These are phyloP conservation scores for Colletotrichum higginsianum DNA, from an alignment of 2,329 filamentous ascomycete species.

Conservation along the genomic window DNA sequence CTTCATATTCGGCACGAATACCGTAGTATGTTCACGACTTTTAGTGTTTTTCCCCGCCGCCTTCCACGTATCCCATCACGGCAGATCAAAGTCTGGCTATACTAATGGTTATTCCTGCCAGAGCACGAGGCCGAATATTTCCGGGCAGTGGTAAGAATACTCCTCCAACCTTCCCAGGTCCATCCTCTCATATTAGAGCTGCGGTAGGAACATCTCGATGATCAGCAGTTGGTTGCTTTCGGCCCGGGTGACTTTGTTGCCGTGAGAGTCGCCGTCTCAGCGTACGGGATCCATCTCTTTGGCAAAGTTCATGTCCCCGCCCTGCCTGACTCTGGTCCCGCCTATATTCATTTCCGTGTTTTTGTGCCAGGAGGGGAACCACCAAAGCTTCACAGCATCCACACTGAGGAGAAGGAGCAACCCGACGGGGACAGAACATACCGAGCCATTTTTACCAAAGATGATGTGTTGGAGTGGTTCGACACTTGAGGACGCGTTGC, in stretches of 20 bases:
- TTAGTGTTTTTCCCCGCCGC: neutral
- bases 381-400: slow-evolving; percentile 62
- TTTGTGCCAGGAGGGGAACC: slow-evolving; percentile 55
- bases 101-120: slow-evolving; percentile 42
- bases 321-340: slow-evolving; percentile 53
- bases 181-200: slow-evolving; percentile 20
- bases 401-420: slow-evolving; percentile 62
- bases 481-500: slow-evolving; percentile 55
- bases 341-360: slow-evolving; percentile 64
- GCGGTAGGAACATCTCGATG: slow-evolving; percentile 51
- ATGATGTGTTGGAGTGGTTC: slow-evolving; percentile 68
- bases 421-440: slow-evolving; percentile 60
- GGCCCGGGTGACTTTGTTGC: slow-evolving; percentile 56
- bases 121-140: slow-evolving; percentile 71
- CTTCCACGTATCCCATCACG: neutral
- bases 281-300: slow-evolving; percentile 65
- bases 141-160: slow-evolving; percentile 58
- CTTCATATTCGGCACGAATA: slow-evolving; percentile 64
- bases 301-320: slow-evolving; percentile 65
- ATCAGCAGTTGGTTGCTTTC: slow-evolving; percentile 56
- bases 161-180: no score
- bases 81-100: slow-evolving; percentile 4
- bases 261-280: slow-evolving; percentile 61
- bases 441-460: slow-evolving; percentile 61
- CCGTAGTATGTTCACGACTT: slow-evolving; percentile 53